phyloP scores from a whole-genome alignment of 139 green algal genomes.

The Closterium sp. region DNA sequence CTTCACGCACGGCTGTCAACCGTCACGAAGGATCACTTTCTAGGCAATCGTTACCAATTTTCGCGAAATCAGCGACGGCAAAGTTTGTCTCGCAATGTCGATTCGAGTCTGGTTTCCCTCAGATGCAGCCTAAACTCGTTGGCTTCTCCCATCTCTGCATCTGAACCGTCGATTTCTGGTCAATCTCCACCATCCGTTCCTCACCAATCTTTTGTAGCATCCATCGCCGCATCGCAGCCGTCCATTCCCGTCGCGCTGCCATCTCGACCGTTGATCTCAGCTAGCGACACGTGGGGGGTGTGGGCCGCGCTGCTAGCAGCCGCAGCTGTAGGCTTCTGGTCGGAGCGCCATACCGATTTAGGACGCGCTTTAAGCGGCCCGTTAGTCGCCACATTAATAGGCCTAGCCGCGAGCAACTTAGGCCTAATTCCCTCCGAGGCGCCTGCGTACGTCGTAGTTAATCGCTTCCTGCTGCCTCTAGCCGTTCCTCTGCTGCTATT shows the following conservation, averaged over 20 bases:
- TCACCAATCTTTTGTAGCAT: background rate
- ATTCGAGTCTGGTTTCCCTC: background rate
- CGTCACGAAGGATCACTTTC: too few relatives aligned
- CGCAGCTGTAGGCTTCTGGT: slow-evolving; percentile 41
- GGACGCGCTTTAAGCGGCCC: slow-evolving; percentile 64
- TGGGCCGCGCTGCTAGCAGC: slow-evolving; percentile 39
- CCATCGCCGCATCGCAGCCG: background rate
- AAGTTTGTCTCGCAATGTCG: background rate
- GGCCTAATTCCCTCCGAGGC: slow-evolving; percentile 58
- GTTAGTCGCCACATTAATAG: slow-evolving; percentile 73
- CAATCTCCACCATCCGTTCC: background rate
- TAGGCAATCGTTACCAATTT: too few relatives aligned
- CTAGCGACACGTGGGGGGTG: slow-evolving; percentile 43
- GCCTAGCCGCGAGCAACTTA: slow-evolving; percentile 73
- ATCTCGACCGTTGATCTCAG: slow-evolving; percentile 27
- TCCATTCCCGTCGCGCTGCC: background rate
- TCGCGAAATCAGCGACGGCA: background rate
- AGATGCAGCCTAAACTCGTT: background rate
- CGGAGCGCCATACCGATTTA: background rate
- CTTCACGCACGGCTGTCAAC: background rate
- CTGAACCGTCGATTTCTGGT: background rate
- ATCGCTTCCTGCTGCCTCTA: slow-evolving; percentile 83
- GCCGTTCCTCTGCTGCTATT: slow-evolving; percentile 90
- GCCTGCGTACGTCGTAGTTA: slow-evolving; percentile 64
- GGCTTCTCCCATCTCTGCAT: background rate